These are phyloP conservation scores for Pelargonium australe DNA, from an alignment of 441 rosid species.

Conservation along the genomic window DNA sequence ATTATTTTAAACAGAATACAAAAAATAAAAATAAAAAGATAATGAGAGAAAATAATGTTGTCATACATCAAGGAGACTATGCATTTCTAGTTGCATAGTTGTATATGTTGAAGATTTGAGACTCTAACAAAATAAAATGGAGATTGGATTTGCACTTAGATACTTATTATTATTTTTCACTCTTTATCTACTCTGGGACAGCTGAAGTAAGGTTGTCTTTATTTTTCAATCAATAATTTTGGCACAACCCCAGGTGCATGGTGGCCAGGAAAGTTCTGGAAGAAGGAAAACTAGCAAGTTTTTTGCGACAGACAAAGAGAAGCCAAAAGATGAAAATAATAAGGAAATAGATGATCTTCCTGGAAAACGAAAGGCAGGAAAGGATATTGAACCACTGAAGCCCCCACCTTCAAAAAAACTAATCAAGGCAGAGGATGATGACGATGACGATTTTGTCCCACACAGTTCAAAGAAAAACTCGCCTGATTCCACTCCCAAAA, in stretches of 20 bases:
- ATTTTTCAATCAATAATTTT: neutral
- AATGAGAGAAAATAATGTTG: neutral
- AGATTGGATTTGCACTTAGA: neutral
- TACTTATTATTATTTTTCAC: neutral
- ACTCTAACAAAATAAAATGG: neutral
- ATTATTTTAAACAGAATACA: neutral
- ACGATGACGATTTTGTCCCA: slow-evolving; percentile 54
- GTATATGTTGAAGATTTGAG: neutral
- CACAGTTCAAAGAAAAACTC: slow-evolving; percentile 39
- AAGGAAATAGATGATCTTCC: slow-evolving; percentile 42
- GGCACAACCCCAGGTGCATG: slow-evolving; percentile 32
- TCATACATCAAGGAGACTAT: neutral
- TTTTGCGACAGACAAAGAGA: slow-evolving; percentile 59
- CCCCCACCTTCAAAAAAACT: slow-evolving; percentile 45
- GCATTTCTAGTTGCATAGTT: neutral
- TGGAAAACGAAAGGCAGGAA: slow-evolving; percentile 56
- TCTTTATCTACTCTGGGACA: neutral
- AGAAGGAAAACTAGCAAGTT: slow-evolving; percentile 94
- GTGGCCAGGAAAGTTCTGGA: slow-evolving; percentile 42
- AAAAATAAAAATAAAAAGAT: neutral
- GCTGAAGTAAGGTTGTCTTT: neutral
- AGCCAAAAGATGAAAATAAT: slow-evolving; percentile 41
- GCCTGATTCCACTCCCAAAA: slow-evolving; percentile 52
- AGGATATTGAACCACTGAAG: slow-evolving; percentile 35
- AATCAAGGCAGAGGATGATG: slow-evolving; percentile 32